Evolutionary conservation across 768 basidiomycete genomes (phyloP).

Genomic region (Pisolithus orientalis): DNA sequence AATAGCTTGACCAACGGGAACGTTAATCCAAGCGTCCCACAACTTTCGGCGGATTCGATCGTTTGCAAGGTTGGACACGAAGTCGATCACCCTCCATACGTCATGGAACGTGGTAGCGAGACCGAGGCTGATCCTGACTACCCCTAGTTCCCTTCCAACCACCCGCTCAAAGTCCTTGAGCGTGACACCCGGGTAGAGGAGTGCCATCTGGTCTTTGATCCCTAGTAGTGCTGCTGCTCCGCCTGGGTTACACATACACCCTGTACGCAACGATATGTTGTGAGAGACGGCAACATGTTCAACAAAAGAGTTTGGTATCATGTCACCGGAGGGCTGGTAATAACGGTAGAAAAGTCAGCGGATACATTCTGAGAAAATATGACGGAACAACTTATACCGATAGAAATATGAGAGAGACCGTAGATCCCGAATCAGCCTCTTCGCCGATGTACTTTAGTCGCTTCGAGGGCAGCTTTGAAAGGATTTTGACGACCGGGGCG

Average conservation of each 20-base stretch:
- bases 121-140: conserved; percentile 72
- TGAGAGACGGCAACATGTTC: conserved; percentile 59
- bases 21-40: conserved; percentile 36
- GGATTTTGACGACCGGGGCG: conserved; percentile 57
- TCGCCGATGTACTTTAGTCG: conserved; percentile 55
- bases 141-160: conserved; percentile 66
- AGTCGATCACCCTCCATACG: conserved; percentile 51
- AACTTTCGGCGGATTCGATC: conserved; percentile 30
- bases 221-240: conserved; percentile 69
- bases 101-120: conserved; percentile 76
- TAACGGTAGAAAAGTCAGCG: background rate
- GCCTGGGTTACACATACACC: conserved; percentile 87
- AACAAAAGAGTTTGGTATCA: conserved; percentile 68
- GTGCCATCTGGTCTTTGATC: conserved; percentile 57
- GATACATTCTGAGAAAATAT: conserved; percentile 4
- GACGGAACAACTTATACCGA: conserved; percentile 38
- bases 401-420: conserved; percentile 56
- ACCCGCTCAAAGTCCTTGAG: conserved; percentile 53
- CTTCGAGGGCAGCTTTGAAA: conserved; percentile 54
- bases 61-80: conserved; percentile 41
- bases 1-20: conserved; percentile 29
- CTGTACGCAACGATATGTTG: conserved; percentile 72
- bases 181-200: conserved; percentile 52
- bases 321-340: conserved; percentile 53
- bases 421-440: conserved; percentile 59